Evolutionary conservation across 768 basidiomycete species (phyloP), one percentile per base, ranked within the genome.

Genomic region (Termitomyces sp.): DNA sequence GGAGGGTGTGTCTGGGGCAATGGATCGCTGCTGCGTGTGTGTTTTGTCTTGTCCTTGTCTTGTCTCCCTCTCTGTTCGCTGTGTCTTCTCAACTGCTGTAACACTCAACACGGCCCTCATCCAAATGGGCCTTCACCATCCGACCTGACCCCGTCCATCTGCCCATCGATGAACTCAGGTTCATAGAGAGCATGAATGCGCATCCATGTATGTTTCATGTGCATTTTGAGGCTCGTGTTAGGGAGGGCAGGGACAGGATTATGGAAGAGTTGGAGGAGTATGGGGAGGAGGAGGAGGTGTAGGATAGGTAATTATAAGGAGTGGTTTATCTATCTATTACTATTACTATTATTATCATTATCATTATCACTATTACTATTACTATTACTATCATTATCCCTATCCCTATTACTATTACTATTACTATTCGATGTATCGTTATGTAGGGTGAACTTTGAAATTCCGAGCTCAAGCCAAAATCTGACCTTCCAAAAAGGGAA

Each of bases 1-100:
- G 82, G 19, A 82, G 86, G n/a, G 75, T 87, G 5, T 89, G 86
- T 58, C 86, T 85, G 0, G 86, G 86, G 0, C 80, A 82, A 62
- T 78, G 86, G 65, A 79, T 89, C 31, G 86, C 80, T 9, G 73
- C 71, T 55, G 67, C 68, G 77, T 73, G 37, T 2, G 49, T 51
- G 17, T 29, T n/a, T 32, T 16, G 4, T 29, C 3, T 29, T 29
- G 4, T 29, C 7, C 29, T 7, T 29, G n/a, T 29, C 29, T 29
- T 29, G 29, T 7, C 7, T 29, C 7, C 29, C 29, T 29, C 29
- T 7, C 29, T 29, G 3, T 7, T 7, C 8, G 38, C 38, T 40
- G 17, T 7, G 5, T 5, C 16, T 40, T 7, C 6, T n/a, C n/a
- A 37, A 19, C 53, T 79, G 85, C 4, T 89, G 68, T 89, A 2